Base-by-base conservation (phyloP, 2,329 filamentous ascomycete species). In the Hypomyces rosellus region DNA sequence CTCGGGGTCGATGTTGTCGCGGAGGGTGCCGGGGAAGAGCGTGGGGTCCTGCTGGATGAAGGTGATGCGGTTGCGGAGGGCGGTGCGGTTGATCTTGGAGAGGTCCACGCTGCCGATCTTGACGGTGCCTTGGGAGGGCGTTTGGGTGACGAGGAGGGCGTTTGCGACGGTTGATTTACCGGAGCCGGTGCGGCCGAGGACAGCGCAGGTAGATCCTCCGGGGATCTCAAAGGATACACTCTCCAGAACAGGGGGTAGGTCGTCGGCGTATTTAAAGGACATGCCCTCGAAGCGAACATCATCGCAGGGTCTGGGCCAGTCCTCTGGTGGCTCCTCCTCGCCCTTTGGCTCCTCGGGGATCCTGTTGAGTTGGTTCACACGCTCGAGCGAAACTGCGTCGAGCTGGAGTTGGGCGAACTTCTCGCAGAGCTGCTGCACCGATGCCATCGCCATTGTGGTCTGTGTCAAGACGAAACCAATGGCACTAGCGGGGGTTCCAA, bases 381-480 rank as follows among this genome's bases (percentile, higher is more conserved):
- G 81, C 68, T 96, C 90, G 0, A 96, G 88, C 0, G 87, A 91
- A 0, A 95, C 89, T 57, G 95, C 95, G 62, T 95, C 86, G 79
- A 96, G 90, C 64, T 96, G 89, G 1, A 96, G 75, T 61, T 88
- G 82, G 2, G 90, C 90, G 60, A 95, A 95, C 51, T 82, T 80
- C 53, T 82, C 82, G 66, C 90, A 96, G 0, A 95, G 77, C 2
- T 74, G 71, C 43, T 71, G 68, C 1, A 71, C 66, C 0, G 67
- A 58, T 1, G 52, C 54, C 61, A 70, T 68, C 36, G 68, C 68
- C 7, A 67, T 63, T 5, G 60, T 64, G 0, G 67, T 69, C 49
- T 71, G 68, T 1, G 88, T 83, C 4, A 96, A 75, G 1, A 95
- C 85, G 60, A 96, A 96, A 6, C 89, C 90, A 1, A 89, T 86